These are phyloP conservation scores for Kodamaea laetipori DNA, from an alignment of 805 yeast genomes.

Conservation along the genomic window DNA sequence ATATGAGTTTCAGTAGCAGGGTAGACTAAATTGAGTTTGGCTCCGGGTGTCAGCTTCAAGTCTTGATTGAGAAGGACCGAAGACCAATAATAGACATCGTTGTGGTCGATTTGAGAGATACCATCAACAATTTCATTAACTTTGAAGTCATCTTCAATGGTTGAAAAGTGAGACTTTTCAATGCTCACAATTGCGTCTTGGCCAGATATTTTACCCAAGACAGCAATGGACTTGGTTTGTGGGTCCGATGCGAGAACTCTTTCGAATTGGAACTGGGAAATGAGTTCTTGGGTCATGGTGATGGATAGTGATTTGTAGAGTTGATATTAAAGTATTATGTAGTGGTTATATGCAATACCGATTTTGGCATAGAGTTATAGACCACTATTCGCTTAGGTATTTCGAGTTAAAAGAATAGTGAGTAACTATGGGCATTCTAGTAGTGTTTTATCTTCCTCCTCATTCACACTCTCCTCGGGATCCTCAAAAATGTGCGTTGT, in stretches of 20 bases:
- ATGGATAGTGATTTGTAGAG: not conserved
- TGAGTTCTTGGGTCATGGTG: constrained; percentile 8
- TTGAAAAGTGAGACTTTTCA: constrained; percentile 69
- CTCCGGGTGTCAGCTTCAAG: constrained; percentile 52
- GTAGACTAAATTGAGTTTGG: constrained; percentile 74
- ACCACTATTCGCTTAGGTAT: no score
- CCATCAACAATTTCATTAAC: constrained; percentile 21
- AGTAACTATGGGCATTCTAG: no score
- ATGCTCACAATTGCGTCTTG: constrained; percentile 67
- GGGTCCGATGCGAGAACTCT: constrained; percentile 61
- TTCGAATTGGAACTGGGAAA: constrained; percentile 46
- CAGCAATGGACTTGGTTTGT: constrained; percentile 61
- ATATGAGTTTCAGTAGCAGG: constrained; percentile 92
- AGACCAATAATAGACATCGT: constrained; percentile 89
- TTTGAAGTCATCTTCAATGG: constrained; percentile 20
- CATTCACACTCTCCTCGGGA: no score
- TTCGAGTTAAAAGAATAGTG: no score
- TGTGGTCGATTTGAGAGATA: constrained; percentile 51
- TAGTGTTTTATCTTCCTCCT: no score
- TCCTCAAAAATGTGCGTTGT: no score
- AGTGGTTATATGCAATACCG: no score
- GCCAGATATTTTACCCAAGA: constrained; percentile 66
- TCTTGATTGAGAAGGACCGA: constrained; percentile 51
- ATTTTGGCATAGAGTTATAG: no score
- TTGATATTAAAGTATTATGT: no score